A percentile compares a stretch with the other conserved stretches of the same genome.
Conservation (phyloP, 2,329 filamentous ascomycete genomes). For the Venturia pyrina region DNA sequence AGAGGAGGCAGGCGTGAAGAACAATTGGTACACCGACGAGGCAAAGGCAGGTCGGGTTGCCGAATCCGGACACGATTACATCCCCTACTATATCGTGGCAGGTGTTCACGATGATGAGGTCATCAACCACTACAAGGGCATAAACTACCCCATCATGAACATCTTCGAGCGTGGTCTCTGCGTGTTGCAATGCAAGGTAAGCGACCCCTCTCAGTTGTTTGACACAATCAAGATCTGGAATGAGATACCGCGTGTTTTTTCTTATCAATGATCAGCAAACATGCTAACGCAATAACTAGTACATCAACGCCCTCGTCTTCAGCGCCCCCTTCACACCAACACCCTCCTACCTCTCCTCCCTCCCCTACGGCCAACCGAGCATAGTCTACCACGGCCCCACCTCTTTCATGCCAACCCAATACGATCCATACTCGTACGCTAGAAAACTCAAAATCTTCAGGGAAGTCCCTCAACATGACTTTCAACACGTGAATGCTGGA, state of each 20-base stretch:
- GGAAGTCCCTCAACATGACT: slow-evolving; percentile 67
- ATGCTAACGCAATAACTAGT: slow-evolving; percentile 41
- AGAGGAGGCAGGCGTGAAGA: slow-evolving; percentile 53
- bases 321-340: slow-evolving; percentile 81
- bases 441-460: slow-evolving; percentile 77
- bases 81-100: slow-evolving; percentile 77
- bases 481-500: slow-evolving; percentile 79
- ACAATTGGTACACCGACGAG: slow-evolving; percentile 65
- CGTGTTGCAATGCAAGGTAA: slow-evolving; percentile 84
- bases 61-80: slow-evolving; percentile 60
- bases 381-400: slow-evolving; percentile 96
- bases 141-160: slow-evolving; percentile 99
- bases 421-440: slow-evolving; percentile 59
- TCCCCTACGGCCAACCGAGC: slow-evolving; percentile 60
- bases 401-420: slow-evolving; percentile 59
- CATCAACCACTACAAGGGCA: slow-evolving; percentile 92
- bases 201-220: slow-evolving; percentile 18
- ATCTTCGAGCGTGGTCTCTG: slow-evolving; percentile 93
- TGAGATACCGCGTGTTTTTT: too few relatives aligned
- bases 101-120: slow-evolving; percentile 91
- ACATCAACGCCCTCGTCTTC: slow-evolving; percentile 80
- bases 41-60: slow-evolving; percentile 52
- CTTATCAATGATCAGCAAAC: too few relatives aligned
- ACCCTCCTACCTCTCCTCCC: slow-evolving; percentile 61
- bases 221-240: too few relatives aligned